A percentile compares a stretch with the other conserved stretches of the same genome.
Conservation (phyloP, 2,329 filamentous ascomycete genomes). For the Apiospora sp. region DNA sequence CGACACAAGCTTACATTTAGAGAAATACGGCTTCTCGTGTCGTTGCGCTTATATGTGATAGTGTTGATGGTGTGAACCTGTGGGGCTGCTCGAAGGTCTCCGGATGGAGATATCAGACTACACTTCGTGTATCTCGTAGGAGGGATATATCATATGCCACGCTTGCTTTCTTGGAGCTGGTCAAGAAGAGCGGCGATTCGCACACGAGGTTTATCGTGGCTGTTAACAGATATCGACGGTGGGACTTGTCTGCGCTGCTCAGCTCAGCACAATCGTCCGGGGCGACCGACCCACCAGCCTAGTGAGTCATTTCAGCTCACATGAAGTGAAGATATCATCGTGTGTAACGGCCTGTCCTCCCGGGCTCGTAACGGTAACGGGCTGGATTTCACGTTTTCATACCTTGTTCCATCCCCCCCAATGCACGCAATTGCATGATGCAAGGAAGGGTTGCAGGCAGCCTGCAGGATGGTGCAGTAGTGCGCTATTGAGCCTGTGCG, state of each 20-base stretch:
- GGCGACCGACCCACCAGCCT: not conserved
- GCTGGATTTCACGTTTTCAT: slow-evolving; percentile 10
- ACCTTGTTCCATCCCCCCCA: not conserved
- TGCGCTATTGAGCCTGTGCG: slow-evolving; percentile 1
- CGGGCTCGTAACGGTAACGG: slow-evolving; percentile 1
- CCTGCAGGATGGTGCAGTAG: slow-evolving; percentile 1
- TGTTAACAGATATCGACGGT: not conserved
- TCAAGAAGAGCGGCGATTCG: not conserved
- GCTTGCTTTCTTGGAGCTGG: not conserved
- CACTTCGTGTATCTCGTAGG: not conserved
- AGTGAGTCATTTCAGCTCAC: not conserved
- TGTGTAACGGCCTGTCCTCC: not conserved
- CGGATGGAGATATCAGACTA: not conserved
- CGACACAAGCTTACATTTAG: not conserved
- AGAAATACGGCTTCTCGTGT: not conserved
- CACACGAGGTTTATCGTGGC: not conserved
- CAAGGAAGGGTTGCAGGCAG: slow-evolving; percentile 11
- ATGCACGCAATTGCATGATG: slow-evolving; percentile 22
- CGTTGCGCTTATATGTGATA: not conserved
- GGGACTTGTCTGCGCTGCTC: not conserved
- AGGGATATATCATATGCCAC: not conserved
- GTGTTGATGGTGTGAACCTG: not conserved
- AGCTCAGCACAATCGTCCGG: not conserved
- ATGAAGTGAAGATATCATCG: not conserved
- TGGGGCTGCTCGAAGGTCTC: not conserved